A percentile compares a stretch with the other conserved stretches of the same genome.
phyloP scores from a whole-genome alignment of 441 rosid genomes.

The Flueggea neowawraea region DNA sequence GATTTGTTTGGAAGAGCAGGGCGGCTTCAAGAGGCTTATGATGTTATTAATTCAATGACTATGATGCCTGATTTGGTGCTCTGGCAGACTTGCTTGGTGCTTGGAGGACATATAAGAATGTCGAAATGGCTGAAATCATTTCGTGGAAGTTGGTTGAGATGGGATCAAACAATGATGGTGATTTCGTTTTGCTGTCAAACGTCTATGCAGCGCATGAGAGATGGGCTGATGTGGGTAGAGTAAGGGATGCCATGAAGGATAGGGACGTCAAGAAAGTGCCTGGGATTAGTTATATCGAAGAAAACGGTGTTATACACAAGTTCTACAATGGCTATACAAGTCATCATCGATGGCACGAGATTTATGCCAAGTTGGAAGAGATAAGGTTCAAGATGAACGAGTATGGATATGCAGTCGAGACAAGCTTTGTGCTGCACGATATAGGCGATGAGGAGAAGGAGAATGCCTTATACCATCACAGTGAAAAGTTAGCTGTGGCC shows the following conservation, averaged over 20 bases:
- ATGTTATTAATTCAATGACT: conserved; percentile 60
- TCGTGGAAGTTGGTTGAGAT: conserved; percentile 59
- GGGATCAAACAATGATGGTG: conserved; percentile 74
- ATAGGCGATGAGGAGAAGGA: conserved; percentile 90
- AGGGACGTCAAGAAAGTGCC: conserved; percentile 77
- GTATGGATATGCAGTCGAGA: conserved; percentile 68
- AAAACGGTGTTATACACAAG: conserved; percentile 52
- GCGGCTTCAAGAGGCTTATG: conserved; percentile 60
- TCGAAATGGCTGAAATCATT: conserved; percentile 75
- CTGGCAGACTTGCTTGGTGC: conserved; percentile 93
- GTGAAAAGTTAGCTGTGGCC: conserved; percentile 89
- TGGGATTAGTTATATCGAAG: conserved; percentile 74
- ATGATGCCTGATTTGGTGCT: conserved; percentile 59
- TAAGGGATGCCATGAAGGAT: conserved; percentile 66
- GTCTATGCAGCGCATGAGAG: conserved; percentile 70
- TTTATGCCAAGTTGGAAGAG: conserved; percentile 64
- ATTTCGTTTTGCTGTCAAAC: conserved; percentile 73
- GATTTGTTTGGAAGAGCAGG: conserved; percentile 87
- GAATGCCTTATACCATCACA: conserved; percentile 66
- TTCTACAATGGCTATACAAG: conserved; percentile 69
- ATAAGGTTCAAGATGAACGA: conserved; percentile 63
- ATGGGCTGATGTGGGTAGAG: conserved; percentile 79
- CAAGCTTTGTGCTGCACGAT: conserved; percentile 76
- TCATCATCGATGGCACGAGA: conserved; percentile 53
- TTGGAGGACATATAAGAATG: conserved; percentile 55